These are phyloP conservation scores for Protoeuglena noctilucae DNA, from an alignment of 139 green algal species.

Conservation along the genomic window DNA sequence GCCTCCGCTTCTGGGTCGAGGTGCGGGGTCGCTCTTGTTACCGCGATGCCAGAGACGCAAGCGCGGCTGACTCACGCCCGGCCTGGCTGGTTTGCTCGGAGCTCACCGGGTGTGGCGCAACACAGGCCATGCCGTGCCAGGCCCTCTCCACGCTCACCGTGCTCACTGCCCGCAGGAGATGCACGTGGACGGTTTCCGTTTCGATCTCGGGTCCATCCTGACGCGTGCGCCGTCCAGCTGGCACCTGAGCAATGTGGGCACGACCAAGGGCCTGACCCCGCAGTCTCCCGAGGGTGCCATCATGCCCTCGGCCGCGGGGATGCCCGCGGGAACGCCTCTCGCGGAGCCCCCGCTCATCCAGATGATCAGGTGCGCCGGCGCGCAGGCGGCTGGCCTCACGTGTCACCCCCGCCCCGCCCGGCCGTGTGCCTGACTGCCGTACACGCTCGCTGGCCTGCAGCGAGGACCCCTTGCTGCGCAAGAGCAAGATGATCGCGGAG, in stretches of 20 bases:
- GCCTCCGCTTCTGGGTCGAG: constrained; percentile 82
- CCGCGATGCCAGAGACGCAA: too few species aligned
- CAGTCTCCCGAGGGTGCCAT: constrained; percentile 22
- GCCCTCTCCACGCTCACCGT: too few species aligned
- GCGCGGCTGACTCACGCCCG: too few species aligned
- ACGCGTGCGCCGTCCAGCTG: constrained; percentile 70
- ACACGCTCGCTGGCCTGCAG: constrained; percentile 8
- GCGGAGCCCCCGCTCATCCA: constrained; percentile 76
- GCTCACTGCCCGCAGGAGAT: constrained; percentile 10
- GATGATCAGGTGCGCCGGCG: constrained; percentile 37
- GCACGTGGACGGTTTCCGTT: constrained; percentile 65
- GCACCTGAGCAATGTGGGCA: constrained; percentile 24
- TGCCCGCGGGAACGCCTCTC: constrained; percentile 77
- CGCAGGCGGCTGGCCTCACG: not conserved
- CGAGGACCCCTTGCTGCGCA: constrained; percentile 75
- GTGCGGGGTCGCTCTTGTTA: too few species aligned
- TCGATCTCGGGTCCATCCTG: constrained; percentile 93
- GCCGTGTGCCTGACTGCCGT: too few species aligned
- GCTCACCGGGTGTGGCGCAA: too few species aligned
- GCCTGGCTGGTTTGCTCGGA: too few species aligned
- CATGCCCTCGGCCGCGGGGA: constrained; percentile 52
- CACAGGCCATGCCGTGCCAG: too few species aligned
- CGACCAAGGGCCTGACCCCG: too few species aligned
- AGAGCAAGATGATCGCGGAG: constrained; percentile 92
- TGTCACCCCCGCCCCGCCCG: too few species aligned